These are phyloP conservation scores for Xylariaceae sp. DNA, from an alignment of 2,329 filamentous ascomycete genomes.

Conservation along the genomic window DNA sequence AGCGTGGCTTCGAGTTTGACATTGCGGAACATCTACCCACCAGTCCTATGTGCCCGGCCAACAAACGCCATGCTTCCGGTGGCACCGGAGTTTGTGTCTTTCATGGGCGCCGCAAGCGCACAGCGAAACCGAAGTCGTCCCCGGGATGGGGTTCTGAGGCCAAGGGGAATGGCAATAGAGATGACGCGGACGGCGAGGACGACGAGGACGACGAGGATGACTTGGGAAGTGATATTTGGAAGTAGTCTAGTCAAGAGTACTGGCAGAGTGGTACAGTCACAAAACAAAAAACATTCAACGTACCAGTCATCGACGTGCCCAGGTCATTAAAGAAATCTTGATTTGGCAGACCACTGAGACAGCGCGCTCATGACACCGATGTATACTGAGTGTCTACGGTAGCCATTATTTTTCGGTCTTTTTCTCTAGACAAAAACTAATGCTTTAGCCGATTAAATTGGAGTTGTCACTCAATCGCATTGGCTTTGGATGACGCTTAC, in stretches of 20 bases:
- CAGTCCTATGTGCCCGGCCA: constrained; percentile 52
- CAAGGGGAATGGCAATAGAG: constrained; percentile 6
- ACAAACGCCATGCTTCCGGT: constrained; percentile 42
- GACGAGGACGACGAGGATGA: constrained; percentile 6
- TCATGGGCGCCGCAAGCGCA: constrained; percentile 37
- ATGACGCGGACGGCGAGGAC: constrained; percentile 17
- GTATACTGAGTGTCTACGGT: too few relatives aligned
- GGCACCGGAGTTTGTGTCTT: constrained; percentile 51
- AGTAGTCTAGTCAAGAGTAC: neutral
- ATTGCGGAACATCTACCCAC: constrained; percentile 50
- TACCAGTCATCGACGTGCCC: too few relatives aligned
- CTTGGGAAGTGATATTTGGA: constrained; percentile 14
- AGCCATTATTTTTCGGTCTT: too few relatives aligned
- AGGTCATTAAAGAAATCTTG: too few relatives aligned
- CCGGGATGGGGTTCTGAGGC: neutral
- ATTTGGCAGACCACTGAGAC: too few relatives aligned
- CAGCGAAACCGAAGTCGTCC: neutral
- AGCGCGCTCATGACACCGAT: too few relatives aligned
- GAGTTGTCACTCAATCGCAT: too few relatives aligned
- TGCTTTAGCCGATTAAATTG: too few relatives aligned
- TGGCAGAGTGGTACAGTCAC: neutral
- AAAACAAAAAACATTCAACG: too few relatives aligned
- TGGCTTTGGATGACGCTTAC: too few relatives aligned
- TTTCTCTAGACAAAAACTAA: too few relatives aligned
- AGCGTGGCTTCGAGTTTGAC: constrained; percentile 43